Percentiles rank a stretch among this genome's conserved stretches.
Evolutionary conservation across 108 stramenopile species (phyloP).

Genomic region (Chaetoceros tenuissimus): DNA sequence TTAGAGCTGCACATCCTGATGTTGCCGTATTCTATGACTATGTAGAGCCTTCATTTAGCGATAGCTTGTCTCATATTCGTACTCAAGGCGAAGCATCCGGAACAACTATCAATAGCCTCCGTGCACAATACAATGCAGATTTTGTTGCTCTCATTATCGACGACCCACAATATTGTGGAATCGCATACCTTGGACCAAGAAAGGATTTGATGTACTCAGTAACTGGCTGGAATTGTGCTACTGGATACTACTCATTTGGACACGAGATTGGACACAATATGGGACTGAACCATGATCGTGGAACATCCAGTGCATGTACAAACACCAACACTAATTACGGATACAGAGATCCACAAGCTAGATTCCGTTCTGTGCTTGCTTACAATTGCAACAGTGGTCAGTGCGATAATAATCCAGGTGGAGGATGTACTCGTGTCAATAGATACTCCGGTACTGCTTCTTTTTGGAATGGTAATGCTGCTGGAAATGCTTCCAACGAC

Average conservation of each 20-base stretch:
- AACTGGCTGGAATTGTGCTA: conserved; percentile 1
- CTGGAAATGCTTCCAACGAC: too few relatives aligned
- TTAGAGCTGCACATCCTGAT: background rate
- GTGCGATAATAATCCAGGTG: background rate
- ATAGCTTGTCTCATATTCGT: too few relatives aligned
- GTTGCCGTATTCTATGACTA: too few relatives aligned
- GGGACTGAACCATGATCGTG: background rate
- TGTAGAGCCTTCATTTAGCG: background rate
- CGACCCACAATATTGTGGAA: conserved; percentile 9
- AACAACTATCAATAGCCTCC: background rate
- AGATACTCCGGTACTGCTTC: background rate
- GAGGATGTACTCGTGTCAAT: background rate
- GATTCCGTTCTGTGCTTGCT: conserved; percentile 11
- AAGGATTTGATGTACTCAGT: conserved; percentile 5
- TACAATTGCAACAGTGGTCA: background rate
- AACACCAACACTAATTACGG: conserved; percentile 2
- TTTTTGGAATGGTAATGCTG: background rate
- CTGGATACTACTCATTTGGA: conserved; percentile 11
- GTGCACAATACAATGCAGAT: conserved; percentile 11
- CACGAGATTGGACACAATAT: conserved; percentile 3
- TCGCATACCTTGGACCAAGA: conserved; percentile 9
- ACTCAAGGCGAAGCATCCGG: too few relatives aligned
- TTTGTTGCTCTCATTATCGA: conserved; percentile 11
- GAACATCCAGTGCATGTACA: background rate
- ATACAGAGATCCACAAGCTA: conserved; percentile 6